Conservation (phyloP, 257 asterid species). For the Coffea canephora region DNA sequence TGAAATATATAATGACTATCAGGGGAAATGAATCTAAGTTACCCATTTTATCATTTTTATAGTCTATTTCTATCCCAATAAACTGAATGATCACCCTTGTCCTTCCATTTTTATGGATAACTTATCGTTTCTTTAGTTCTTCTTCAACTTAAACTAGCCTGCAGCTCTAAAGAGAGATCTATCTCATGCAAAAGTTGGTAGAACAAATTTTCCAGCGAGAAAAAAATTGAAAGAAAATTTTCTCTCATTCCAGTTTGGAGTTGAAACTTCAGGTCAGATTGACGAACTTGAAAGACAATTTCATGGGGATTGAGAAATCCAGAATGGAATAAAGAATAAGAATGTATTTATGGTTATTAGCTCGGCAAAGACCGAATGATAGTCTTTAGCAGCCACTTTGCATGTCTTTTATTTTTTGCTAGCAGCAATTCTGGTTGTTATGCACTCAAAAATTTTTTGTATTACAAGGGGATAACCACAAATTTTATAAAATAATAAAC, state of each 20-base stretch:
- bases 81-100: background rate
- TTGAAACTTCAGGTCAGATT: background rate
- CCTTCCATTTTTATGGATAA: background rate
- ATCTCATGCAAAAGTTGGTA: background rate
- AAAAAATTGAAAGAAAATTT: background rate
- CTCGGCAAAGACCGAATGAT: background rate
- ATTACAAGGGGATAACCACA: background rate
- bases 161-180: background rate
- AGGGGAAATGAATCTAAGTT: background rate
- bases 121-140: background rate
- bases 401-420: background rate
- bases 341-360: background rate
- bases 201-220: background rate
- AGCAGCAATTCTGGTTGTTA: background rate
- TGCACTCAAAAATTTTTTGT: background rate
- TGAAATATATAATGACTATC: background rate
- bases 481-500: background rate
- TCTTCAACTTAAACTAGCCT: background rate
- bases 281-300: background rate
- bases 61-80: background rate
- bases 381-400: background rate
- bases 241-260: background rate
- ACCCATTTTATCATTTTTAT: background rate
- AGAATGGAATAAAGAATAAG: background rate
- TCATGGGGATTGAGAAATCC: background rate